A percentile compares a stretch with the other conserved stretches of the same genome.
Conservation (phyloP, 768 basidiomycete genomes). For the Tremella mesenterica region DNA sequence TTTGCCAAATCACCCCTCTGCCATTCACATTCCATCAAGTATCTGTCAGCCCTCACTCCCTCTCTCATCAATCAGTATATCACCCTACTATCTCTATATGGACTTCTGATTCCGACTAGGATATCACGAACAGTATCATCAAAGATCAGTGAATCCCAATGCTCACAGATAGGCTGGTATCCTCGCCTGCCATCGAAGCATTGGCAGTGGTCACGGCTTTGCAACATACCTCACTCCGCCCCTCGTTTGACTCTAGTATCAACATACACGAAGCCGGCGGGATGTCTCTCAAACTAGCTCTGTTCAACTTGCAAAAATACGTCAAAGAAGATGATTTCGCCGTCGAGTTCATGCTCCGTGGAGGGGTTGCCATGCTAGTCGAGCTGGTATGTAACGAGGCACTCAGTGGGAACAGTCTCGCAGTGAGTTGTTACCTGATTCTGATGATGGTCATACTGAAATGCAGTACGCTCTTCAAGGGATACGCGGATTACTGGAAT, state of each 20-base stretch:
- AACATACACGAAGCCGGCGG: constrained; percentile 9
- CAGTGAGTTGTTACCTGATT: constrained; percentile 19
- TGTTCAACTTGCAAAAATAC: constrained; percentile 41
- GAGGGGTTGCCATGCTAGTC: constrained; percentile 31
- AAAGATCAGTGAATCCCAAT: not conserved
- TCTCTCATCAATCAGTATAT: too few species aligned
- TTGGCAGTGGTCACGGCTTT: constrained; percentile 29
- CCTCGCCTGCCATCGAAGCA: constrained; percentile 37
- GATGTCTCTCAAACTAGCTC: constrained; percentile 36
- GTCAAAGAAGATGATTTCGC: constrained; percentile 41
- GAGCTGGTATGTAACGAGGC: constrained; percentile 24
- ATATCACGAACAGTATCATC: not conserved
- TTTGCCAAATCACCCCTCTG: not conserved
- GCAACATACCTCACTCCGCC: constrained; percentile 8
- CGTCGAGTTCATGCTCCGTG: constrained; percentile 39
- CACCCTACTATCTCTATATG: constrained; percentile 30
- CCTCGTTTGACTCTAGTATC: constrained; percentile 13
- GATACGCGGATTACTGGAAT: constrained; percentile 31
- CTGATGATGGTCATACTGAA: not conserved
- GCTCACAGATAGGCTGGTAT: constrained; percentile 23
- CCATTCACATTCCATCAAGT: too few species aligned
- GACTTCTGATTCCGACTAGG: too few species aligned
- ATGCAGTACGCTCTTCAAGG: constrained; percentile 40
- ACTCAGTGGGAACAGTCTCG: constrained; percentile 29
- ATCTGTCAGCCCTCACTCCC: too few species aligned